Evolutionary conservation across 305 asterid genomes (phyloP), one percentile per base, ranked within the genome.

Genomic region (Solanum aculeatissimum): DNA sequence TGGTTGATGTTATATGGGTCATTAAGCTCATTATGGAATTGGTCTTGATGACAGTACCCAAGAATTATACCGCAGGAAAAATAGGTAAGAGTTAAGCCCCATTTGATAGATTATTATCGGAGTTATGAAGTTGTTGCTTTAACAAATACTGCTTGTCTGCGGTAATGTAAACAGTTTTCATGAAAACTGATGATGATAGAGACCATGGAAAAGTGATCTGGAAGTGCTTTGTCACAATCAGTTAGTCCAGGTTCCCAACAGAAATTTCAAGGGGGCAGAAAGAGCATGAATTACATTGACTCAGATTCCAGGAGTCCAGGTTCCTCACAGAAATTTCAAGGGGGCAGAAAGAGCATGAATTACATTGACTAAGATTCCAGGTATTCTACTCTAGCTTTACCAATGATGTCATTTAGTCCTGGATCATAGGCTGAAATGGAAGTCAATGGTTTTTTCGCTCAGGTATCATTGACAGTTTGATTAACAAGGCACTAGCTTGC

Each of bases 251-350:
- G 14, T 53, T 53, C 58, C n/a, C 16, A n/a, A 96, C 88, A 87
- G 92, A 86, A 94, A 93, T 89, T 90, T 92, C 53, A 94, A 96
- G 85, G 95, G 94, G 35, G 98, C 97, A 53, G 98, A 96, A 90
- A 92, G 95, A 84, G 99, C 97, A 79, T 89, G 99, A 85, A 89
- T 92, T 85, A 86, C 86, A 74, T 89, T 93, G 57, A 93, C 88
- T 87, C 95, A 93, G 90, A 93, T 95, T 89, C 97, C 99, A 86
- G 97, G 99, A n/a, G n/a, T n/a, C n/a, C n/a, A n/a, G n/a, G n/a
- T n/a, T n/a, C n/a, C n/a, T n/a, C n/a, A n/a, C n/a, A n/a, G n/a
- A n/a, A n/a, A n/a, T n/a, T 90, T 92, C 51, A 94, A 96, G 85
- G 95, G 94, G 35, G 98, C 97, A 62, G 98, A 96, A 90, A 92